These are phyloP conservation scores for Balamuthia mandrillaris DNA, from an alignment of 208 protist species.

Conservation along the genomic window DNA sequence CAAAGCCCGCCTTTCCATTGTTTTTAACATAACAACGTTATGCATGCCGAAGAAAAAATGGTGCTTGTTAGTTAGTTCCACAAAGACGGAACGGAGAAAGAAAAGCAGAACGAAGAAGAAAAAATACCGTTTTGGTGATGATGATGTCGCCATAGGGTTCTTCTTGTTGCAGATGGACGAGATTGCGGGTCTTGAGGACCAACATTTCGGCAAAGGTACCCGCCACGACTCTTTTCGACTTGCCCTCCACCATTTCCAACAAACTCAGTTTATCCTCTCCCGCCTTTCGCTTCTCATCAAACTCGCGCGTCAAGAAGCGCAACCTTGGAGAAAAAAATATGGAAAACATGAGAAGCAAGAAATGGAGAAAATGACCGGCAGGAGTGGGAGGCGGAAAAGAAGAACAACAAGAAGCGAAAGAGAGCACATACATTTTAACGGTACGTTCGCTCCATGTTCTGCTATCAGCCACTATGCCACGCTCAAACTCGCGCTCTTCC, in stretches of 20 bases:
- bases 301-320: too few relatives aligned
- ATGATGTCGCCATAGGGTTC: conserved; percentile 56
- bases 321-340: background rate
- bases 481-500: too few relatives aligned
- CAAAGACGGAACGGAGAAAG: background rate
- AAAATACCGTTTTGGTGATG: conserved; percentile 51
- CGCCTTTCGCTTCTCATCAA: too few relatives aligned
- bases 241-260: conserved; percentile 17
- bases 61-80: background rate
- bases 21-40: too few relatives aligned
- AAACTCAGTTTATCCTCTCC: too few relatives aligned
- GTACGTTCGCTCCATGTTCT: too few relatives aligned
- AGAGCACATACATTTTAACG: background rate
- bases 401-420: background rate
- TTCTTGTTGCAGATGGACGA: conserved; percentile 58
- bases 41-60: too few relatives aligned
- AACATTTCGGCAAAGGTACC: conserved; percentile 68
- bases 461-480: too few relatives aligned
- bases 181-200: conserved; percentile 60
- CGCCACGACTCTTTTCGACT: conserved; percentile 46
- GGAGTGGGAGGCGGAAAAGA: background rate
- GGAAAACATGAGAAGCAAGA: background rate
- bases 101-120: background rate
- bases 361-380: background rate
- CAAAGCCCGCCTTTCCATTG: too few relatives aligned